A percentile compares a stretch with the other conserved stretches of the same genome.
Evolutionary conservation across 495 filamentous ascomycete genomes (phyloP).

Genomic region (Aeminium ludgeri): DNA sequence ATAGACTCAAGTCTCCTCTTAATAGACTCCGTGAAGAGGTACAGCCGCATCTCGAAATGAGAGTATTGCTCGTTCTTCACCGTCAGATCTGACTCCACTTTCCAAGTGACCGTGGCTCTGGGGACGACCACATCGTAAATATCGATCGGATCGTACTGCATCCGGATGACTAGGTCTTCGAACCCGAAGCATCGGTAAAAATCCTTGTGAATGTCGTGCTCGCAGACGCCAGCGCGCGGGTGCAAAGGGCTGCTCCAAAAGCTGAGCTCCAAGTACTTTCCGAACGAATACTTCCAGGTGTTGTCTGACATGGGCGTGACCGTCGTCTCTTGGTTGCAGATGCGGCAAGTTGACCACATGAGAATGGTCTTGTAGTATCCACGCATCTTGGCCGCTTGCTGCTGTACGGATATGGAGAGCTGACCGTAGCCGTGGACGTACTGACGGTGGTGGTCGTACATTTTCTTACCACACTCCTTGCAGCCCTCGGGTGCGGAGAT

Average conservation of each 20-base stretch:
- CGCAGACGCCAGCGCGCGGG: constrained; percentile 65
- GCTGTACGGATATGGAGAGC: constrained; percentile 74
- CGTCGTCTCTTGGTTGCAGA: constrained; percentile 76
- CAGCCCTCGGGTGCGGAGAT: constrained; percentile 56
- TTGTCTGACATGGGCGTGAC: constrained; percentile 84
- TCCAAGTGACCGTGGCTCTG: constrained; percentile 79
- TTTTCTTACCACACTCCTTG: constrained; percentile 65
- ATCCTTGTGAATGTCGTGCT: constrained; percentile 82
- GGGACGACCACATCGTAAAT: constrained; percentile 94
- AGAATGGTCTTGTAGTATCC: constrained; percentile 64
- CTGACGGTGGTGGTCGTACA: constrained; percentile 88
- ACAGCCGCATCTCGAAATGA: constrained; percentile 61
- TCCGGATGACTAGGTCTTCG: constrained; percentile 62
- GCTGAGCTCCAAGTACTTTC: constrained; percentile 89
- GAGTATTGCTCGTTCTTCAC: constrained; percentile 83
- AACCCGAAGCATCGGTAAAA: constrained; percentile 87
- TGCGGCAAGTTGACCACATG: constrained; percentile 96
- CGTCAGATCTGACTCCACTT: constrained; percentile 79
- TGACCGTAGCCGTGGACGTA: constrained; percentile 95
- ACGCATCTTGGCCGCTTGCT: constrained; percentile 48
- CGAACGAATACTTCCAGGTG: constrained; percentile 98
- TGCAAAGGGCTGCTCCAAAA: constrained; percentile 84
- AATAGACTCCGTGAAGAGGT: constrained; percentile 73
- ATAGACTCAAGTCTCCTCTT: constrained; percentile 70
- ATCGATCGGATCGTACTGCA: constrained; percentile 85